Evolutionary conservation across 1,139 yeast species (phyloP).

Genomic region (Protomyces arabidopsidicola): DNA sequence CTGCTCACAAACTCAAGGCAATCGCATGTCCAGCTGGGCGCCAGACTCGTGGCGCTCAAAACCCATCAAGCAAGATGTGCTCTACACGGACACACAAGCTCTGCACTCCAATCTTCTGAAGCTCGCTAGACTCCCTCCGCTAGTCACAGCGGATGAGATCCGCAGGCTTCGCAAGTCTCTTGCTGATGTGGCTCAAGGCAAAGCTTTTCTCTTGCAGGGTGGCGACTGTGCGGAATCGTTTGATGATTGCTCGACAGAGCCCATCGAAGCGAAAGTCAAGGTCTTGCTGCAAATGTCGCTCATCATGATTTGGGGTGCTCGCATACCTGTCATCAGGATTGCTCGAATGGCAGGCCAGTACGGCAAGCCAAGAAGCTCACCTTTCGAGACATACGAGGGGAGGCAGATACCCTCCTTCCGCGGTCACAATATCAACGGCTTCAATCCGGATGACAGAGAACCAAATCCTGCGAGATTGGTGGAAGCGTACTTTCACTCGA

Average conservation of each 20-base stretch:
- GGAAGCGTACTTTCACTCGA: constrained; percentile 46
- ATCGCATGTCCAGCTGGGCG: constrained; percentile 37
- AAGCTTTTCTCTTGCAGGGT: constrained; percentile 46
- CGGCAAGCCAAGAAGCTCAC: constrained; percentile 41
- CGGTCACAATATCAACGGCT: constrained; percentile 47
- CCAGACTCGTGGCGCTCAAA: constrained; percentile 45
- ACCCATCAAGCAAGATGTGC: constrained; percentile 46
- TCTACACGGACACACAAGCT: constrained; percentile 41
- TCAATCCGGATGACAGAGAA: constrained; percentile 41
- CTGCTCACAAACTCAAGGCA: no score
- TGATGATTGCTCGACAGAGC: constrained; percentile 41
- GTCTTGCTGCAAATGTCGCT: constrained; percentile 46
- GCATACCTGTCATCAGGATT: constrained; percentile 39
- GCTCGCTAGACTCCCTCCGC: constrained; percentile 45
- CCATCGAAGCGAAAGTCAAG: constrained; percentile 44
- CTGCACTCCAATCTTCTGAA: constrained; percentile 44
- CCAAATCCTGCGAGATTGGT: constrained; percentile 46
- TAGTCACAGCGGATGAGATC: constrained; percentile 43
- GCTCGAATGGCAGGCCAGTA: constrained; percentile 48
- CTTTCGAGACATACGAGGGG: constrained; percentile 45
- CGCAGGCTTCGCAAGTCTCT: constrained; percentile 38
- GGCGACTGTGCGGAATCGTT: constrained; percentile 49
- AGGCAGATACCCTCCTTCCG: constrained; percentile 43
- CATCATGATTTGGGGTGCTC: constrained; percentile 42
- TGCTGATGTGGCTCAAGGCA: constrained; percentile 44